These are phyloP conservation scores for Helichrysum umbraculigerum DNA, from an alignment of 129 eudicot genomes.

Conservation along the genomic window DNA sequence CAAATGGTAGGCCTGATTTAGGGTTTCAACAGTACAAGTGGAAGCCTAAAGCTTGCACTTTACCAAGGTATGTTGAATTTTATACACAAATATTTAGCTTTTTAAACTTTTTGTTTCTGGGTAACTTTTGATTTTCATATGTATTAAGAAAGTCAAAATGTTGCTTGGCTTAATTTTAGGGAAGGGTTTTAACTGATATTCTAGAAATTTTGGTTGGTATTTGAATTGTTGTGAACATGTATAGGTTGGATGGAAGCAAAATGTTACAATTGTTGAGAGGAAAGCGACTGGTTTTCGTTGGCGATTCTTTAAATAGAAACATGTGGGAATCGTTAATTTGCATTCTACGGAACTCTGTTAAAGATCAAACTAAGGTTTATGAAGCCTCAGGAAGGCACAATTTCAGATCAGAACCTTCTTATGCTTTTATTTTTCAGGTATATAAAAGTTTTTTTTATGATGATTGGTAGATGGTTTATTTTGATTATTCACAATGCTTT, in stretches of 20 bases:
- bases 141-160: too few species aligned
- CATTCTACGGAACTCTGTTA: constrained; percentile 62
- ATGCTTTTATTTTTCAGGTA: constrained; percentile 73
- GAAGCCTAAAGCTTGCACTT: constrained; percentile 77
- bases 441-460: constrained; percentile 13
- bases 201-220: not conserved
- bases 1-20: constrained; percentile 78
- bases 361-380: constrained; percentile 64
- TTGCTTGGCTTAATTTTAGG: not conserved
- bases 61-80: constrained; percentile 56
- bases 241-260: constrained; percentile 55
- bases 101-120: not conserved
- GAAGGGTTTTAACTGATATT: not conserved
- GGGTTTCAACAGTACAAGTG: constrained; percentile 59
- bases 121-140: not conserved
- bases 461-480: not conserved
- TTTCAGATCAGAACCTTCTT: constrained; percentile 71
- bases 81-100: too few species aligned
- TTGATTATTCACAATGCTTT: not conserved
- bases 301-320: constrained; percentile 85
- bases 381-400: constrained; percentile 71
- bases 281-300: constrained; percentile 76
- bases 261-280: constrained; percentile 76
- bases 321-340: constrained; percentile 97
- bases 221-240: not conserved